These are phyloP conservation scores for Tremella fuciformis DNA, from an alignment of 768 basidiomycete species.

Conservation along the genomic window DNA sequence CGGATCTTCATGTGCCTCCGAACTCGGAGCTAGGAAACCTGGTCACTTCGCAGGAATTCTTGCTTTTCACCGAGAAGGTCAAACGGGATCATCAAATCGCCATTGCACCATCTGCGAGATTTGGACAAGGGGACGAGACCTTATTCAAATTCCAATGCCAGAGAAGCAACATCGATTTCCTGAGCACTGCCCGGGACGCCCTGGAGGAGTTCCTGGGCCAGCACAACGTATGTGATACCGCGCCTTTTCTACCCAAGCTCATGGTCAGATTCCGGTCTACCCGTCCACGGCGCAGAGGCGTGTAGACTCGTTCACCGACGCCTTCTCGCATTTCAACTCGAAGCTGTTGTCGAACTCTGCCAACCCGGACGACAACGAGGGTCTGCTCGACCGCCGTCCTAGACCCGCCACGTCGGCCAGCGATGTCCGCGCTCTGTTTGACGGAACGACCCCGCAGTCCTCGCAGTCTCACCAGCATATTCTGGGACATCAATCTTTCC, in stretches of 20 bases:
- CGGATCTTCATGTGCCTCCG: slow-evolving; percentile 86
- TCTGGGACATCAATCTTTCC: too few relatives aligned
- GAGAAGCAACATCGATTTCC: slow-evolving; percentile 88
- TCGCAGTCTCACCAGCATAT: too few relatives aligned
- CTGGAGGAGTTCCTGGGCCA: slow-evolving; percentile 84
- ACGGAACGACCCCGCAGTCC: slow-evolving; percentile 55
- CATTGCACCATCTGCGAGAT: slow-evolving; percentile 75
- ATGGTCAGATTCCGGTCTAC: slow-evolving; percentile 35
- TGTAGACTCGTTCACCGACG: slow-evolving; percentile 89
- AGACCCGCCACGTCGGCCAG: slow-evolving; percentile 82
- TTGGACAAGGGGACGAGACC: slow-evolving; percentile 67
- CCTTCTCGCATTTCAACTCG: slow-evolving; percentile 94
- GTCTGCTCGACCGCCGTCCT: slow-evolving; percentile 61
- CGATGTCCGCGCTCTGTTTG: slow-evolving; percentile 92
- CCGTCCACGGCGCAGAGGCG: slow-evolving; percentile 61
- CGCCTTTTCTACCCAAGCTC: slow-evolving; percentile 35
- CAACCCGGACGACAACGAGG: slow-evolving; percentile 78
- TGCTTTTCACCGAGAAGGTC: slow-evolving; percentile 78
- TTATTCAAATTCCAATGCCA: slow-evolving; percentile 96
- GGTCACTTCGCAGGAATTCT: slow-evolving; percentile 75
- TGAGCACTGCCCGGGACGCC: slow-evolving; percentile 83
- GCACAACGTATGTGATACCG: slow-evolving; percentile 68
- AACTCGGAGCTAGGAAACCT: slow-evolving; percentile 73
- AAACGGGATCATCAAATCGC: slow-evolving; percentile 93
- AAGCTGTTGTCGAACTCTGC: slow-evolving; percentile 68